phyloP scores from a whole-genome alignment of 2,329 filamentous ascomycete species.

The Colletotrichum coccodes region DNA sequence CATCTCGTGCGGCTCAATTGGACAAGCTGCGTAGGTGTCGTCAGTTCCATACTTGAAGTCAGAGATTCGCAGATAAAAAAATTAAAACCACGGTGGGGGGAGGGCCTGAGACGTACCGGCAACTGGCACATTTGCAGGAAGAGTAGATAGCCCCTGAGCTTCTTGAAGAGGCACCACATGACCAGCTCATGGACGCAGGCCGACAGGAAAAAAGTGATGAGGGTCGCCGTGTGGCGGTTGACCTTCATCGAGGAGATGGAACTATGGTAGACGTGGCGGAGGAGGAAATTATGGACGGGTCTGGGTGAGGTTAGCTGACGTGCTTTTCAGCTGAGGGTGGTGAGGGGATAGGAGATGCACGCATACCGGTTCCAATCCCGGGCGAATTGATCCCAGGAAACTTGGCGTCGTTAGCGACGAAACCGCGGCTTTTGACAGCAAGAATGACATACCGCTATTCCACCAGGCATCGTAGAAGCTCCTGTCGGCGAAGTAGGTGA shows the following conservation, averaged over 20 bases:
- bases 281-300: conserved; percentile 80
- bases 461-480: conserved; percentile 76
- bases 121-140: conserved; percentile 80
- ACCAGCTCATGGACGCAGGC: conserved; percentile 79
- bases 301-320: conserved; percentile 33
- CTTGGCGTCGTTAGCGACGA: conserved; percentile 33
- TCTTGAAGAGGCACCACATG: conserved; percentile 85
- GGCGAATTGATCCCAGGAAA: conserved; percentile 80
- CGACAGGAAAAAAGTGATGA: conserved; percentile 79
- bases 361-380: conserved; percentile 76
- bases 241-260: conserved; percentile 79
- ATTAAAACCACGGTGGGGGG: not conserved
- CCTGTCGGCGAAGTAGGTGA: conserved; percentile 81
- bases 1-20: conserved; percentile 73
- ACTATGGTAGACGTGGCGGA: conserved; percentile 83
- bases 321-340: not conserved
- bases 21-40: conserved; percentile 60
- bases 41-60: not conserved
- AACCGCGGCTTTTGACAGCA: not conserved
- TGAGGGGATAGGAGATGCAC: not conserved
- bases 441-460: conserved; percentile 59
- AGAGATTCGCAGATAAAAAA: not conserved
- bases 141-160: conserved; percentile 78
- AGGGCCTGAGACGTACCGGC: conserved; percentile 55
- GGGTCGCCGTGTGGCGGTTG: conserved; percentile 75